A percentile compares a stretch with the other conserved stretches of the same genome.
Conservation (phyloP, 2,329 filamentous ascomycete genomes). For the Neonectria hederae region DNA sequence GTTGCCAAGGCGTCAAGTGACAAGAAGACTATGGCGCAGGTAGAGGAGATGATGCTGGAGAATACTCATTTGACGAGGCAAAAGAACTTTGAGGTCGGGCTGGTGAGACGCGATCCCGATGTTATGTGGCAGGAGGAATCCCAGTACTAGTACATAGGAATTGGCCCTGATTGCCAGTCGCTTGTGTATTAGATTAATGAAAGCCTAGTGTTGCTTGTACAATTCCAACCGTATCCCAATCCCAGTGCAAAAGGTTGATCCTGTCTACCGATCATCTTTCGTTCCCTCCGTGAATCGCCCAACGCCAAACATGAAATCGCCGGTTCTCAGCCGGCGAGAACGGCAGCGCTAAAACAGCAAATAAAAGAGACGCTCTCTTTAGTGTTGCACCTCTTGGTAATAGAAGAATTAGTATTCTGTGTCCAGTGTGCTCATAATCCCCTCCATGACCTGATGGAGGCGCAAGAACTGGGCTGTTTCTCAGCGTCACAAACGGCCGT, state of each 20-base stretch:
- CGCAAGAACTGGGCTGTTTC: not conserved
- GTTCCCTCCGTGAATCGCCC: slow-evolving; percentile 30
- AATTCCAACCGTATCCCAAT: not conserved
- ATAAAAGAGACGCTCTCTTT: not conserved
- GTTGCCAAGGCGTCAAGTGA: slow-evolving; percentile 39
- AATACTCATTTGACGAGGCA: slow-evolving; percentile 31
- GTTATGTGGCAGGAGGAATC: slow-evolving; percentile 37
- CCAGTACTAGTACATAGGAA: slow-evolving; percentile 4
- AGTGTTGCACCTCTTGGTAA: not conserved
- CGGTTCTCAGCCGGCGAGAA: not conserved
- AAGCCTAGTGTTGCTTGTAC: not conserved
- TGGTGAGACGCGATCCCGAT: slow-evolving; percentile 30
- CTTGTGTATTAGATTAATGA: not conserved
- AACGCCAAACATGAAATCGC: slow-evolving; percentile 31
- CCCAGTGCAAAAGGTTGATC: slow-evolving; percentile 5
- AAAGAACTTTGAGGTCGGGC: slow-evolving; percentile 38
- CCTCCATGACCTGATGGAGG: not conserved
- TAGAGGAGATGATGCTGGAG: slow-evolving; percentile 37
- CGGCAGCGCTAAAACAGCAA: not conserved
- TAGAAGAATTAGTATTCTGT: not conserved
- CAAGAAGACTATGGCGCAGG: slow-evolving; percentile 33
- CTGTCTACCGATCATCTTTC: slow-evolving; percentile 16
- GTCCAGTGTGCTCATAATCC: not conserved
- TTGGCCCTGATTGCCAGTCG: not conserved
- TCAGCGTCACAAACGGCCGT: slow-evolving; percentile 1